Conservation (phyloP, 208 protist species). For the Leishmania aethiopica region DNA sequence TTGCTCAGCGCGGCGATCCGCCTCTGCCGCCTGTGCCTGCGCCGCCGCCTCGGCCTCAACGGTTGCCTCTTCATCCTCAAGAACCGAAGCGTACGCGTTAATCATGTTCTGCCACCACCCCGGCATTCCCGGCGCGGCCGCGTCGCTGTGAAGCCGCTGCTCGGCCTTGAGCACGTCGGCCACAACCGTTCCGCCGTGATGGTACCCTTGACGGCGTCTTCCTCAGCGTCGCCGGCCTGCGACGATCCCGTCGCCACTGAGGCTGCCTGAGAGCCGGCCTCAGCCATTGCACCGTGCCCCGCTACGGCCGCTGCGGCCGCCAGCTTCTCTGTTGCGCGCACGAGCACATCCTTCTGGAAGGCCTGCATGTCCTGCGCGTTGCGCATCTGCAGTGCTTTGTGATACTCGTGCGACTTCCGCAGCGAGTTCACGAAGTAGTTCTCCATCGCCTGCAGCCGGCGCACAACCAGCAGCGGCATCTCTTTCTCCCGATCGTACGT, state of each 20-base stretch:
- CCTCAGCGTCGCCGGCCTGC: neutral
- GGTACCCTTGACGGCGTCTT: neutral
- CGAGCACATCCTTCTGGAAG: constrained; percentile 71
- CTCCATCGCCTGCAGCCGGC: constrained; percentile 82
- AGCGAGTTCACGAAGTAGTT: constrained; percentile 79
- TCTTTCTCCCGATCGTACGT: constrained; percentile 76
- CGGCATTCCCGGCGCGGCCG: constrained; percentile 23
- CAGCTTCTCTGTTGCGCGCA: constrained; percentile 53
- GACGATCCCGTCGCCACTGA: neutral
- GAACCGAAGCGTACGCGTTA: constrained; percentile 43
- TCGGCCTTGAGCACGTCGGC: constrained; percentile 35
- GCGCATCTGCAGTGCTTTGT: constrained; percentile 46
- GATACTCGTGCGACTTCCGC: constrained; percentile 59
- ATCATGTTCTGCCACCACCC: constrained; percentile 64
- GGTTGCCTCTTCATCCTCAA: constrained; percentile 39
- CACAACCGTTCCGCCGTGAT: constrained; percentile 14
- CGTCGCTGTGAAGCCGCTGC: constrained; percentile 5
- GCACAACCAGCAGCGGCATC: constrained; percentile 70
- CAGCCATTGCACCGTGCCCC: neutral
- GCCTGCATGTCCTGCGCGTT: constrained; percentile 70
- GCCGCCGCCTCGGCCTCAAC: constrained; percentile 24
- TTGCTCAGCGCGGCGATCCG: constrained; percentile 17
- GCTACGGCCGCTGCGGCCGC: constrained; percentile 30
- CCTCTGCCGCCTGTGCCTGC: constrained; percentile 23
- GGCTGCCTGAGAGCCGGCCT: neutral